Percentiles rank a stretch among this genome's conserved stretches.
Conservation (phyloP, 306 rosid genomes). For the Acacia acuminata region DNA sequence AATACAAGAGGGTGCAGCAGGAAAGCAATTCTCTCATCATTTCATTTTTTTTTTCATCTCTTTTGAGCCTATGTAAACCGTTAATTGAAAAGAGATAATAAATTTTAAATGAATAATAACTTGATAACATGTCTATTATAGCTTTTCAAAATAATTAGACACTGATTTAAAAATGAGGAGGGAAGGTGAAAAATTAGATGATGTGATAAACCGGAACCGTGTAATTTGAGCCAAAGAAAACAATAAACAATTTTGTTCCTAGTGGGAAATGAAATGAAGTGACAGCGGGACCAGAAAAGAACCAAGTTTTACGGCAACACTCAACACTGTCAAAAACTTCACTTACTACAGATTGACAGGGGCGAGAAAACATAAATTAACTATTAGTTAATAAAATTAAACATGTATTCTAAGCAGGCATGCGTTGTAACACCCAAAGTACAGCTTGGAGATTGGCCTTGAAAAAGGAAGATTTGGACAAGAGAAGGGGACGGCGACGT, state of each 20-base stretch:
- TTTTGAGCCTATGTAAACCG: too few relatives aligned
- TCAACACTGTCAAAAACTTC: conserved; percentile 21
- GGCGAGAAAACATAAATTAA: background rate
- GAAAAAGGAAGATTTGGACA: background rate
- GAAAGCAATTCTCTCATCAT: too few relatives aligned
- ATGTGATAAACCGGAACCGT: too few relatives aligned
- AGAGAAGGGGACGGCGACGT: background rate
- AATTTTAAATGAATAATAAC: too few relatives aligned
- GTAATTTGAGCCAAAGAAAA: too few relatives aligned
- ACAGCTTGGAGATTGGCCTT: background rate
- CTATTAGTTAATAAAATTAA: background rate
- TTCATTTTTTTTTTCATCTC: too few relatives aligned
- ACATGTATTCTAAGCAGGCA: background rate
- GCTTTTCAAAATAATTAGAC: too few relatives aligned
- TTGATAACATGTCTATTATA: too few relatives aligned
- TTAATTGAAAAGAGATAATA: too few relatives aligned
- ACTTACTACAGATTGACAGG: conserved; percentile 7
- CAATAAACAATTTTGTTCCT: background rate
- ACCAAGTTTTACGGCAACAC: conserved; percentile 10
- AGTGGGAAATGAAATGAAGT: conserved; percentile 3
- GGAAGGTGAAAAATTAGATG: too few relatives aligned
- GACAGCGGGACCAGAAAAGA: background rate
- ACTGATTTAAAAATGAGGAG: too few relatives aligned
- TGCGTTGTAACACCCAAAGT: background rate
- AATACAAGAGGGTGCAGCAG: background rate